Evolutionary conservation across 345 rosid genomes (phyloP).

Genomic region (Pistacia atlantica): DNA sequence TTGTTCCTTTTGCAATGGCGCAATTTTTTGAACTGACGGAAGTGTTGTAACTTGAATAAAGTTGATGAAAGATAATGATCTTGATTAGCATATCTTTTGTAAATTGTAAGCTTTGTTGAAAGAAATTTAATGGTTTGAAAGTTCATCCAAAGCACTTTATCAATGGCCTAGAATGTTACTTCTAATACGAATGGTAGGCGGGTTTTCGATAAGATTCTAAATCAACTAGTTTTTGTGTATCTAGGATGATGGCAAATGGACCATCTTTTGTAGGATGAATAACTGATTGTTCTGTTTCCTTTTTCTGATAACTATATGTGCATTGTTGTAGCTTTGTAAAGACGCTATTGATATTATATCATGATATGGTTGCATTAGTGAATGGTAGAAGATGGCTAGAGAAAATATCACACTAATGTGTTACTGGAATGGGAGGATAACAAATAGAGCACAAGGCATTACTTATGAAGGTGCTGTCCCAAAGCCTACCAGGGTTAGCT

Average conservation of each 20-base stretch:
- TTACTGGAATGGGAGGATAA: slow-evolving; percentile 2
- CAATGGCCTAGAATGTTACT: no score
- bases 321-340: not conserved
- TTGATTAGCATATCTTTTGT: not conserved
- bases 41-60: not conserved
- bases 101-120: not conserved
- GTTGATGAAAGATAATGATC: not conserved
- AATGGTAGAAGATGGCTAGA: not conserved
- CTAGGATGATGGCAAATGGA: no score
- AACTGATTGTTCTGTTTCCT: not conserved
- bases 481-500: not conserved
- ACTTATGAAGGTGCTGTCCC: not conserved
- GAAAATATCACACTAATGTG: not conserved
- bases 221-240: no score
- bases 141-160: no score
- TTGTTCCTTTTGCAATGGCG: no score
- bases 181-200: no score
- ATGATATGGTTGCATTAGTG: not conserved
- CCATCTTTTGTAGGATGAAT: no score
- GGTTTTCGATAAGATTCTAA: no score
- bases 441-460: not conserved
- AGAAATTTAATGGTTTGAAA: no score
- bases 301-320: not conserved
- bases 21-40: no score
- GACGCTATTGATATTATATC: not conserved